phyloP scores from a whole-genome alignment of 768 basidiomycete species.

The Agaricus bisporus region DNA sequence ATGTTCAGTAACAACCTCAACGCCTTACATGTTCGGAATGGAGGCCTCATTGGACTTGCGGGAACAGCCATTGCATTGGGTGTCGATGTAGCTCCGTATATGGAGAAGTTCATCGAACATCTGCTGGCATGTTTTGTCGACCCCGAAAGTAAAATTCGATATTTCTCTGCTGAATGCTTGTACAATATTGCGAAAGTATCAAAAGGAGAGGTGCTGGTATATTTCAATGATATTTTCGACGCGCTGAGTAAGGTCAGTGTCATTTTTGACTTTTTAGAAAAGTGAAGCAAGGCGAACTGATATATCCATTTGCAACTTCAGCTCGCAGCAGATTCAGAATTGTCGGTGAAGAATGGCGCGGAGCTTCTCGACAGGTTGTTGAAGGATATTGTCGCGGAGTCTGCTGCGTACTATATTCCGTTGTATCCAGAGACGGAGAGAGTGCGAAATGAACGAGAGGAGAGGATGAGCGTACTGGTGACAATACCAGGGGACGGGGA shows the following conservation, averaged over 20 bases:
- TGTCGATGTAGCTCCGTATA: constrained; percentile 88
- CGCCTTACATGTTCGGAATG: constrained; percentile 85
- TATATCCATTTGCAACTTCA: constrained; percentile 67
- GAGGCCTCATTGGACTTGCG: constrained; percentile 92
- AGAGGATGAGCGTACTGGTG: constrained; percentile 56
- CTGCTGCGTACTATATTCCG: constrained; percentile 91
- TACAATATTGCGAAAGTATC: constrained; percentile 99
- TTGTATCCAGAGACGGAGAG: constrained; percentile 78
- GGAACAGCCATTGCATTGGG: constrained; percentile 96
- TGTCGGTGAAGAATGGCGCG: constrained; percentile 97
- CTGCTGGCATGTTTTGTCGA: constrained; percentile 91
- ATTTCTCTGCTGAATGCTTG: constrained; percentile 96
- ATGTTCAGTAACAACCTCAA: constrained; percentile 85
- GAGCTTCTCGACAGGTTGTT: constrained; percentile 95
- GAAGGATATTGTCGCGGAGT: constrained; percentile 96
- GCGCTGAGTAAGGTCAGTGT: constrained; percentile 84
- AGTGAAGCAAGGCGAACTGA: constrained; percentile 85
- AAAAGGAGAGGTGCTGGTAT: constrained; percentile 92
- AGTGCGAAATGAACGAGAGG: constrained; percentile 52
- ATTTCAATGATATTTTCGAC: constrained; percentile 98
- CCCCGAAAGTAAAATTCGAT: constrained; percentile 89
- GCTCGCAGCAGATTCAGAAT: constrained; percentile 93
- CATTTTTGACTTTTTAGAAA: constrained; percentile 66
- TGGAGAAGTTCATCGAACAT: constrained; percentile 88
- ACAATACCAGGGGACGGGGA: constrained; percentile 49